A percentile compares a stretch with the other conserved stretches of the same genome.
These are phyloP conservation scores for Erigeron philadelphicus DNA, from an alignment of 140 eudicot species.

Conservation along the genomic window DNA sequence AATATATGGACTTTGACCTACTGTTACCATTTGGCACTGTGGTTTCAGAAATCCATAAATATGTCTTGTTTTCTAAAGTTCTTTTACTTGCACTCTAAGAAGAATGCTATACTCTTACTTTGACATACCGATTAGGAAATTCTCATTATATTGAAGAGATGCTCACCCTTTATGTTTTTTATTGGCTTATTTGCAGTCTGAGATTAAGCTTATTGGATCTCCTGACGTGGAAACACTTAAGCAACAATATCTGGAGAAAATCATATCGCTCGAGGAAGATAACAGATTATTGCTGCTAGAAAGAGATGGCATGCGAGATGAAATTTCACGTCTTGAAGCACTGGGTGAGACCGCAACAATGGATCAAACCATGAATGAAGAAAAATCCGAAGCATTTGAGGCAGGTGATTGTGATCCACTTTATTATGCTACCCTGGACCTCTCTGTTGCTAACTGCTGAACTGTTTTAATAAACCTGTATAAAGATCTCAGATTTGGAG, in stretches of 20 bases:
- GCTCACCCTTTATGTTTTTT: background rate
- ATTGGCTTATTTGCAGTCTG: conserved; percentile 48
- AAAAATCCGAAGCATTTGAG: conserved; percentile 63
- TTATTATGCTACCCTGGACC: conserved; percentile 18
- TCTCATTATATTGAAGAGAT: background rate
- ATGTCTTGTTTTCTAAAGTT: too few species aligned
- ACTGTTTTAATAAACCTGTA: conserved; percentile 15
- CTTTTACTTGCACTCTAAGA: too few species aligned
- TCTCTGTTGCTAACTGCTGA: conserved; percentile 20
- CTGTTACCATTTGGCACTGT: too few species aligned
- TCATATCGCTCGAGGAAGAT: conserved; percentile 74
- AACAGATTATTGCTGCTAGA: conserved; percentile 75
- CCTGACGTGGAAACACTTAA: conserved; percentile 63
- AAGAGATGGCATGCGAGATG: conserved; percentile 56
- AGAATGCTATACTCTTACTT: background rate
- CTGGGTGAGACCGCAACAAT: conserved; percentile 47
- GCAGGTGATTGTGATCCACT: conserved; percentile 59
- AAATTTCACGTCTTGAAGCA: conserved; percentile 58
- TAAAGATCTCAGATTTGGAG: conserved; percentile 67
- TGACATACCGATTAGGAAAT: background rate
- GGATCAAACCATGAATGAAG: conserved; percentile 54
- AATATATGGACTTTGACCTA: too few species aligned
- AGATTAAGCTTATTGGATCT: conserved; percentile 62
- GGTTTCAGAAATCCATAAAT: too few species aligned
- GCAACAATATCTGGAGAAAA: conserved; percentile 64